Base-by-base conservation (phyloP, 2,329 filamentous ascomycete species). In the Penicillium sp. region DNA sequence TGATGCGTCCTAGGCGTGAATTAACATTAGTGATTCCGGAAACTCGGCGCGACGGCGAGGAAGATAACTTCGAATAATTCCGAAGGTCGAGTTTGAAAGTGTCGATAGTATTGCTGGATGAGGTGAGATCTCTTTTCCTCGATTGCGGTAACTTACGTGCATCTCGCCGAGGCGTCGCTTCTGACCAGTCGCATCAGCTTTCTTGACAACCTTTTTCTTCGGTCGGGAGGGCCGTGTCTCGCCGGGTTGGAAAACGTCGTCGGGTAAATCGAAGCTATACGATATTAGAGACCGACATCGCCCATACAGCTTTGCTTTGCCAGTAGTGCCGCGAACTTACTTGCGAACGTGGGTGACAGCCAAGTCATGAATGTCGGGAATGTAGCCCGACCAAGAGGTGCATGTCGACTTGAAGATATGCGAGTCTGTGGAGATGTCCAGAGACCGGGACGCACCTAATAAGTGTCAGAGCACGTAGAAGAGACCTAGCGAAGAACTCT, bases 351-450 rank as follows among this genome's bases (percentile, higher is more conserved):
- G 85, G 51, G 89, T 85, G 45, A 97, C 83, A 46, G 84, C 83
- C 44, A 98, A 74, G 37, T 84, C 88, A 64, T 90, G 88, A 44
- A 88, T 71, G n/a, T 86, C 81, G 9, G 79, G 73, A 54, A 91
- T 77, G 67, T 86, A 95, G 48, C 85, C 83, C 39, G 85, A 76
- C 82, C 88, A 93, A 35, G 77, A 77, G 34, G 76, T 84, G 68
- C 90, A 94, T 45, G 85, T 79, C n/a, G 80, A 77, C 73, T 90
- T 95, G 75, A 96, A 98, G 47, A 89, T 83, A 46, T 86, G 80
- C 27, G 95, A 90, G 59, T 93, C 85, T 60, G 81, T 85, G 18
- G 90, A 77, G 37, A 79, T 76, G 58, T 79, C 75, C 52, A 79
- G 64, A 39, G 73, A 74, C 49, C 74, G 73, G 25, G 73, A 70